Base-by-base conservation (phyloP, 352 stramenopile genomes). In the Phytophthora nicotianae region DNA sequence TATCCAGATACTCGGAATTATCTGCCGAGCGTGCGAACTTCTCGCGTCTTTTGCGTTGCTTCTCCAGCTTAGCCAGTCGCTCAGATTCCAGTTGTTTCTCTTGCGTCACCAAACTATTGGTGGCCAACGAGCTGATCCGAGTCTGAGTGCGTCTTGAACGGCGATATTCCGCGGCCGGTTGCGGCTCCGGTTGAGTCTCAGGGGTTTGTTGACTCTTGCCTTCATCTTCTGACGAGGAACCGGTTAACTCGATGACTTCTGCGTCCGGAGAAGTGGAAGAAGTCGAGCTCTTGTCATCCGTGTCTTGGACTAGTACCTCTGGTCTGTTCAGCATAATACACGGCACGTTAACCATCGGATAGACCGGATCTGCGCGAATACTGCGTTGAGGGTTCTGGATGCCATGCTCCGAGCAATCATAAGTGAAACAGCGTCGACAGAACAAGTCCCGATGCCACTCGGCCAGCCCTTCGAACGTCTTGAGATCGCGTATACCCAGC, bases 401-500 rank as follows among this genome's bases (percentile, higher is more conserved):
- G 1, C 90, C 90, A 62, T 98, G 93, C 32, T 96, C 65, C 43
- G 84, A 77, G 53, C 93, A 98, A 66, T 97, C 90, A 72, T 97
- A 98, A 0, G 63, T 80, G 59, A 90, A 97, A 68, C 93, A 98
- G 2, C 86, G 77, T 3, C 88, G 75, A 62, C 93, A 98, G 58
- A 97, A 97, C 3, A 98, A 51, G 54, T 93, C 78, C 0, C 86
- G 79, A 69, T 93, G 94, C 52, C 77, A 89, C 59, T 97, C 87
- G 40, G 84, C 79, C 14, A 89, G 43, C 9, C 82, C 63, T 38
- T 79, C 73, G 37, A 94, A 91, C 0, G 65, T 64, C 16, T 61
- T 70, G 7, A 50, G 61, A 24, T 73, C 54, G 5, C 83, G 79
- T 26, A 89, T 26, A 3, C 81, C 81, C 5, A 78, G 46, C 2